Evolutionary conservation across 2,329 filamentous ascomycete genomes (phyloP), one percentile per base, ranked within the genome.

Genomic region (Tothia fuscella): DNA sequence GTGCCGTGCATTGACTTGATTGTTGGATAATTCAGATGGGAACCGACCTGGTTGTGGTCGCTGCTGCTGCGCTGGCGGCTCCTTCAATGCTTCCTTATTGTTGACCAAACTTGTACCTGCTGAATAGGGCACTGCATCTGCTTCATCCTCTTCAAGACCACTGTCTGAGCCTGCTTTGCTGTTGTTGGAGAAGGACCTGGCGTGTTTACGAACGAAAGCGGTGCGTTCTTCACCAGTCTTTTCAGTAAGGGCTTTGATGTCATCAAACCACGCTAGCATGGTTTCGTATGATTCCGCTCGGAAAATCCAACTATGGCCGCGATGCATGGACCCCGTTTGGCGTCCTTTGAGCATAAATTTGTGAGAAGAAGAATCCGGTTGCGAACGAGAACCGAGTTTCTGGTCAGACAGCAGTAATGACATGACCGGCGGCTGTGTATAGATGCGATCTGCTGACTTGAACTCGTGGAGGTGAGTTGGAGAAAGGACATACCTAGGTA

Each of bases 311-410:
- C 74, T 74, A 55, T 80, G 76, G 25, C 76, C 76, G 48, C 88
- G 83, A 61, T 96, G 91, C 78, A 96, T 85, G 3, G 82, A 70
- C 40, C 91, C 89, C 4, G 87, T 91, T 63, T 96, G 89, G 46
- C 88, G 82, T 33, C 91, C 91, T 62, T 96, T 98, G 54, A 98
- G 78, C 60, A 95, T 86, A 60, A 98, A 98, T 60, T 98, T 98
- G 67, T 94, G 89, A 30, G 87, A 95, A 10, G 82, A 84, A 10
- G 85, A 88, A 37, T 77, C 80, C 45, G 78, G 76, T 46, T 78
- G 74, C 7, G 89, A 95, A 57, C 93, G 87, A 26, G 88, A 93
- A 28, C 91, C 91, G 44, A 98, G 72, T 59, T 94, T 95, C 63
- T 96, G 91, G 52, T 96, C 91, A 5, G 83, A 83, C 21, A 98